phyloP scores from a whole-genome alignment of 345 rosid species.

The Psidium friedrichsthalianum region DNA sequence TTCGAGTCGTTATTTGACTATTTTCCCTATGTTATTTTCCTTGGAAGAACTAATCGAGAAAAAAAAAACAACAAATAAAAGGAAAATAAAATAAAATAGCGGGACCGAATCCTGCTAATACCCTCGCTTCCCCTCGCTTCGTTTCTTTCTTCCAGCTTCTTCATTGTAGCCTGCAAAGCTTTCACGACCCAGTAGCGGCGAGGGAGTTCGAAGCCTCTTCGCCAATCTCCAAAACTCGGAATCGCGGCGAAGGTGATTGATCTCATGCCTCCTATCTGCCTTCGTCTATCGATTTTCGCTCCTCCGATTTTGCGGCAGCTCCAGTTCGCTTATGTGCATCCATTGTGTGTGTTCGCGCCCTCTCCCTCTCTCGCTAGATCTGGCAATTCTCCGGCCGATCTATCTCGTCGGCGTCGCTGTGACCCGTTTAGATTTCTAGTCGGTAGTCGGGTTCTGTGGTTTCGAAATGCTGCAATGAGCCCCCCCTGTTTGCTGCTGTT shows the following conservation, averaged over 20 bases:
- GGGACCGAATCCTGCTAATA: neutral
- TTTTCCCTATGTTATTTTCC: neutral
- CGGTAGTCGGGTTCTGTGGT: neutral
- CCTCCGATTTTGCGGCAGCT: neutral
- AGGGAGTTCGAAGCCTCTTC: neutral
- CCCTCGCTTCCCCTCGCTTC: neutral
- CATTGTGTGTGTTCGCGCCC: neutral
- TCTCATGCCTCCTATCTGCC: neutral
- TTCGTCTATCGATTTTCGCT: neutral
- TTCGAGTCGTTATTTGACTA: too few species aligned
- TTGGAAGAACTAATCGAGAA: neutral
- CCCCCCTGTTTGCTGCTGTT: neutral
- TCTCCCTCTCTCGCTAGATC: neutral
- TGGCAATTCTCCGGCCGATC: neutral
- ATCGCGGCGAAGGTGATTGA: neutral
- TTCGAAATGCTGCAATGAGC: neutral
- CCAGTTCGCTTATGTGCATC: neutral
- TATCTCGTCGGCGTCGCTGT: neutral
- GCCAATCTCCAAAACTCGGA: neutral
- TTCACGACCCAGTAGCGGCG: neutral
- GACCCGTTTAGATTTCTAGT: neutral
- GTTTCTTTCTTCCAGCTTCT: neutral
- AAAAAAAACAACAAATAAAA: neutral
- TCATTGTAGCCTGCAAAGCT: neutral
- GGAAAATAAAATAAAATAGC: neutral